Evolutionary conservation across 352 stramenopile genomes (phyloP).

Genomic region (Phytophthora colocasiae): DNA sequence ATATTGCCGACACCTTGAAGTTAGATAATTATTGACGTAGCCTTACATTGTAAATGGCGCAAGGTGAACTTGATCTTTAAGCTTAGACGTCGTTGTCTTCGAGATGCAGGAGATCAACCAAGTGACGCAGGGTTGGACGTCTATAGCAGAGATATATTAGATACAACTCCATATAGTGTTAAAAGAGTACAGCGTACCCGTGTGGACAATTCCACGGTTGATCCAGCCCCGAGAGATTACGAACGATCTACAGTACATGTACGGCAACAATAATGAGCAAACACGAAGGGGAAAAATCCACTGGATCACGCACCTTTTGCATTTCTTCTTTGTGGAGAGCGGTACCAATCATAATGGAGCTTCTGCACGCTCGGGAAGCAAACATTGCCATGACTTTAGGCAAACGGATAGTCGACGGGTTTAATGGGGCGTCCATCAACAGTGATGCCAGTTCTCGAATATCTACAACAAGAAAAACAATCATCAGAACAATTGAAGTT

Average conservation of each 20-base stretch:
- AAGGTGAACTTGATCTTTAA: slow-evolving; percentile 10
- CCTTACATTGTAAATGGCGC: slow-evolving; percentile 24
- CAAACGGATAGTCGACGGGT: slow-evolving; percentile 75
- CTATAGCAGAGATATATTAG: slow-evolving; percentile 22
- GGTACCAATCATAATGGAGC: slow-evolving; percentile 97
- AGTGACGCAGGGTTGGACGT: slow-evolving; percentile 81
- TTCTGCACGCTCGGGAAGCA: slow-evolving; percentile 94
- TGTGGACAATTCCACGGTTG: slow-evolving; percentile 97
- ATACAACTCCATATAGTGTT: not conserved
- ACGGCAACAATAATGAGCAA: slow-evolving; percentile 4
- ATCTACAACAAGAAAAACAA: slow-evolving; percentile 48
- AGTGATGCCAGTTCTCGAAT: slow-evolving; percentile 90
- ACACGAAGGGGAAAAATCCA: not conserved
- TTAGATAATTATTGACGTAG: slow-evolving; percentile 40
- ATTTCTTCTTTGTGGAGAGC: slow-evolving; percentile 93
- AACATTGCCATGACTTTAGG: slow-evolving; percentile 97
- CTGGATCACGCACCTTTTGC: slow-evolving; percentile 66
- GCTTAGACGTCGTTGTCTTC: slow-evolving; percentile 27
- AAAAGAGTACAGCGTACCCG: slow-evolving; percentile 50
- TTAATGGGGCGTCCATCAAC: slow-evolving; percentile 67
- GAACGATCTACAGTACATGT: slow-evolving; percentile 70
- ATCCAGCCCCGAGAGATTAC: slow-evolving; percentile 91
- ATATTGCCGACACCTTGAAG: slow-evolving; percentile 11
- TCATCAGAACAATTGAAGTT: too few species aligned
- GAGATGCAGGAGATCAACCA: slow-evolving; percentile 64